Evolutionary conservation across 768 basidiomycete species (phyloP).

Genomic region (Lactarius sanguifluus): DNA sequence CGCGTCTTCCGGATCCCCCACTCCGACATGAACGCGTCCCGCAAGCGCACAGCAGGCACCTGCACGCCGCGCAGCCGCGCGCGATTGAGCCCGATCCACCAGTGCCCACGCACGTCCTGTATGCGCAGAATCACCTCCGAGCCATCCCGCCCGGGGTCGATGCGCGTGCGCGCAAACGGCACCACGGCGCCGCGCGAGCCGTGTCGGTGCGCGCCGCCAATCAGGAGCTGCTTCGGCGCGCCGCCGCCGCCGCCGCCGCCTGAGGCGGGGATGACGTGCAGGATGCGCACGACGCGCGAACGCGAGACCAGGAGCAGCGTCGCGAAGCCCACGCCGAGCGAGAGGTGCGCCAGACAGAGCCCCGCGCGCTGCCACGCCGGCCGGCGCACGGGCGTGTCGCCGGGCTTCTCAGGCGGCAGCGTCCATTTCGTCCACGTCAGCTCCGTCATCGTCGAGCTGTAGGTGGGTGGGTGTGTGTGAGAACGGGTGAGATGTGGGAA

Average conservation of each 20-base stretch:
- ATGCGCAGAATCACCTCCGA: constrained; percentile 29
- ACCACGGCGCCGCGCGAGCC: constrained; percentile 22
- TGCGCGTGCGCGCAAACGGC: constrained; percentile 21
- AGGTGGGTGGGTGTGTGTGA: not conserved
- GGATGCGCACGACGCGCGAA: constrained; percentile 28
- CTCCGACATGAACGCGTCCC: constrained; percentile 18
- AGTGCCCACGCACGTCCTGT: constrained; percentile 28
- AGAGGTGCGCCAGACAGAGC: constrained; percentile 22
- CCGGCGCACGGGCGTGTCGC: constrained; percentile 16
- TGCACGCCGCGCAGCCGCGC: constrained; percentile 22
- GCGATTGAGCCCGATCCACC: constrained; percentile 27
- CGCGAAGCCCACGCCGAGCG: constrained; percentile 27
- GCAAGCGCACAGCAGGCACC: constrained; percentile 17
- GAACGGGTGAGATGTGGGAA: not conserved
- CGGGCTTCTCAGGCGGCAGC: constrained; percentile 18
- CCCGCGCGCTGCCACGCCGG: constrained; percentile 29
- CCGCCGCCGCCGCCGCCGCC: not conserved
- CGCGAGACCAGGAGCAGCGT: constrained; percentile 24
- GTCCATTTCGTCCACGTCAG: constrained; percentile 30
- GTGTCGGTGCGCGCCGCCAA: constrained; percentile 19
- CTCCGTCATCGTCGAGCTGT: constrained; percentile 30
- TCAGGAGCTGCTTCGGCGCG: constrained; percentile 23
- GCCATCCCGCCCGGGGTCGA: constrained; percentile 27
- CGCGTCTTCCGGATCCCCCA: constrained; percentile 26
- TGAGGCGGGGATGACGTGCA: constrained; percentile 25